Percentiles rank a stretch among this genome's conserved stretches.
phyloP scores from a whole-genome alignment of 2,329 filamentous ascomycete genomes.

The Epichloe gansuensis region DNA sequence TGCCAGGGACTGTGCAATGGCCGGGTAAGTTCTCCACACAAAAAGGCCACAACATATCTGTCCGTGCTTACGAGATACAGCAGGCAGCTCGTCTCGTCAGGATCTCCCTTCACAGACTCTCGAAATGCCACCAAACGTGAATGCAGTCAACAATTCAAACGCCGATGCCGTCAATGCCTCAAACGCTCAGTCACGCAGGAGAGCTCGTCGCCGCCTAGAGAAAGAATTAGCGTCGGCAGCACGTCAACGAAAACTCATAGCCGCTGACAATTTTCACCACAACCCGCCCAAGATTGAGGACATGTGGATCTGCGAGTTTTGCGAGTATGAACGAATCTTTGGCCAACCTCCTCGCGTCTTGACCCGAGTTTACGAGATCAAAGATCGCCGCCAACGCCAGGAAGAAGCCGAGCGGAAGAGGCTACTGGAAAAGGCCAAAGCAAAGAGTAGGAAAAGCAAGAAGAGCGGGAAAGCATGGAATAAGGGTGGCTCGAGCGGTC shows the following conservation, averaged over 20 bases:
- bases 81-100: slow-evolving; percentile 9
- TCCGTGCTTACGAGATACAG: not conserved
- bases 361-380: slow-evolving; percentile 86
- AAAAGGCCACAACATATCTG: not conserved
- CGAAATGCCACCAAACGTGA: slow-evolving; percentile 7
- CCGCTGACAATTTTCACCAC: slow-evolving; percentile 63
- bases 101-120: slow-evolving; percentile 10
- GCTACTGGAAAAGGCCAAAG: slow-evolving; percentile 82
- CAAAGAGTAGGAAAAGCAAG: slow-evolving; percentile 81
- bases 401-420: slow-evolving; percentile 76
- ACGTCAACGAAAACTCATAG: slow-evolving; percentile 61
- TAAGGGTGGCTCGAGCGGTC: slow-evolving; percentile 15
- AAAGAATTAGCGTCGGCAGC: slow-evolving; percentile 66
- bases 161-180: slow-evolving; percentile 15
- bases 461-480: slow-evolving; percentile 52
- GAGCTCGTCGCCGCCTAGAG: slow-evolving; percentile 51
- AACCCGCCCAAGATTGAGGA: slow-evolving; percentile 59
- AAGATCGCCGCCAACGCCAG: slow-evolving; percentile 74
- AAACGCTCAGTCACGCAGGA: slow-evolving; percentile 28
- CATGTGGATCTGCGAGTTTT: slow-evolving; percentile 94
- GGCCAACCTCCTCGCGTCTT: slow-evolving; percentile 73
- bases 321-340: slow-evolving; percentile 94
- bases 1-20: slow-evolving; percentile 66
- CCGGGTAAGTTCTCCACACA: slow-evolving; percentile 34
- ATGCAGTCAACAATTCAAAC: slow-evolving; percentile 8